A percentile compares a stretch with the other conserved stretches of the same genome.
Conservation (phyloP, 805 yeast species). For the Cyberlindnera japonica region DNA sequence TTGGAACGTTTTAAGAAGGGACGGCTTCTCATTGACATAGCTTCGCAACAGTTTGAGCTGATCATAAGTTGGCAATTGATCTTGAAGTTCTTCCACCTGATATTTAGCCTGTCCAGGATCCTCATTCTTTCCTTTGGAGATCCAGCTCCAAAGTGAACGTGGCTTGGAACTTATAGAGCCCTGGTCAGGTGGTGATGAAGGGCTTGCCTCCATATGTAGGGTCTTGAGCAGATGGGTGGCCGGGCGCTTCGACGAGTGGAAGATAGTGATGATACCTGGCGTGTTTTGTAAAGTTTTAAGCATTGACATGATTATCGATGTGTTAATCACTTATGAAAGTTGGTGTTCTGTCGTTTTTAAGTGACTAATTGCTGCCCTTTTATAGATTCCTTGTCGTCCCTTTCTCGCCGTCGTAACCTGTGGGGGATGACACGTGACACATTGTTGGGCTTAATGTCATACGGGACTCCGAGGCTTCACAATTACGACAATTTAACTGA, state of each 20-base stretch:
- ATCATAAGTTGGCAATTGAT: slow-evolving; percentile 25
- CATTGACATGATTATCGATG: slow-evolving; percentile 39
- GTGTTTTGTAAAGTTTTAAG: slow-evolving; percentile 42
- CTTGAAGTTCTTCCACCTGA: slow-evolving; percentile 12
- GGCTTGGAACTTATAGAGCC: slow-evolving; percentile 2
- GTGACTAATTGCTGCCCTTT: not conserved
- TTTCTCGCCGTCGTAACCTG: no score
- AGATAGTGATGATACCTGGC: slow-evolving; percentile 46
- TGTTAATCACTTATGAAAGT: not conserved
- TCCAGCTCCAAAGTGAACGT: slow-evolving; percentile 20
- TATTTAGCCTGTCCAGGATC: slow-evolving; percentile 5
- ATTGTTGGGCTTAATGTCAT: no score
- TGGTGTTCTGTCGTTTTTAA: no score
- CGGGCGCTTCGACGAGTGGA: slow-evolving; percentile 25
- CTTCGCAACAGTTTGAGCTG: slow-evolving; percentile 23
- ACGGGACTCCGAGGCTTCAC: no score
- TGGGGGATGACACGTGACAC: no score
- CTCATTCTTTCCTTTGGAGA: slow-evolving; percentile 16
- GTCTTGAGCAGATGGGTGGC: slow-evolving; percentile 14
- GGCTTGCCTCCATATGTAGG: slow-evolving; percentile 4
- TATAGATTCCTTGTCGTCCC: no score
- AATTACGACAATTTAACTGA: no score
- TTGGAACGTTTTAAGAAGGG: slow-evolving; percentile 15
- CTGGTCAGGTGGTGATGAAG: slow-evolving; percentile 12
- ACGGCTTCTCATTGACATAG: slow-evolving; percentile 10